A percentile compares a stretch with the other conserved stretches of the same genome.
phyloP scores from a whole-genome alignment of 768 basidiomycete species.

The Sarcodon aspratus region DNA sequence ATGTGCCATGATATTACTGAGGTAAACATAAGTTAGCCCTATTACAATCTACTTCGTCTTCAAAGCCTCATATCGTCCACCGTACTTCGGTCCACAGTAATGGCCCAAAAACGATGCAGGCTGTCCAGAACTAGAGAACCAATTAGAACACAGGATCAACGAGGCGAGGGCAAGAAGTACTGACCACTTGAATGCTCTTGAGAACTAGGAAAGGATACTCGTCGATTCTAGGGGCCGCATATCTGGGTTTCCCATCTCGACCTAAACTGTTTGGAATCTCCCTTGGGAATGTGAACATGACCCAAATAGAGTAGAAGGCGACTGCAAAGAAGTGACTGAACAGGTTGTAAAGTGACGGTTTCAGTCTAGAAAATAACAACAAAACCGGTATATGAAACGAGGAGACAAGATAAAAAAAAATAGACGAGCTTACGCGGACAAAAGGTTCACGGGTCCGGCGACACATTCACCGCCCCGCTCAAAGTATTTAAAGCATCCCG shows the following conservation, averaged over 20 bases:
- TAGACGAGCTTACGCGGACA: conserved; percentile 58
- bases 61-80: background rate
- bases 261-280: conserved; percentile 18
- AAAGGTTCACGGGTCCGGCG: conserved; percentile 78
- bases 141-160: background rate
- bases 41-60: no score
- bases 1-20: no score
- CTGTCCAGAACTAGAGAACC: background rate
- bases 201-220: conserved; percentile 61
- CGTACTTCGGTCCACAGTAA: background rate
- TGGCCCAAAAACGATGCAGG: background rate
- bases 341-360: conserved; percentile 70
- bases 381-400: background rate
- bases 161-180: conserved; percentile 3
- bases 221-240: conserved; percentile 31
- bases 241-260: conserved; percentile 23
- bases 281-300: conserved; percentile 63
- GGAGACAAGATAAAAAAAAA: background rate
- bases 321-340: conserved; percentile 92
- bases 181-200: conserved; percentile 57
- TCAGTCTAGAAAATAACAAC: conserved; percentile 50
- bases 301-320: conserved; percentile 90
- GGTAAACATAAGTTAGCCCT: no score
- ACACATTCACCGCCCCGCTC: conserved; percentile 86
- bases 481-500: conserved; percentile 96